phyloP scores from a whole-genome alignment of 768 basidiomycete genomes.

The Gloeophyllum trabeum region DNA sequence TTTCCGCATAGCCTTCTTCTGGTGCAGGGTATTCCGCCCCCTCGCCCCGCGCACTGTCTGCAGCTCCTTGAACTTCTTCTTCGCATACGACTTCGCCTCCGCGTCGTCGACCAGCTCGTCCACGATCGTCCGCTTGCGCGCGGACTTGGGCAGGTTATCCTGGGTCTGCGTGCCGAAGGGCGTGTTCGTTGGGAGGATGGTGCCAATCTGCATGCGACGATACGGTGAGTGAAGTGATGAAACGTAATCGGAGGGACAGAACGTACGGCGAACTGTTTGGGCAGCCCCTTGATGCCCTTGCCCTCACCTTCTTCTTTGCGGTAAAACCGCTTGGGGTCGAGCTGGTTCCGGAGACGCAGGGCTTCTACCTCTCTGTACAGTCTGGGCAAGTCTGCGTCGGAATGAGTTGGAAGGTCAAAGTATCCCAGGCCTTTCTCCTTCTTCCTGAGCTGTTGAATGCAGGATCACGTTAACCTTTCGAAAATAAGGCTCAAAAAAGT shows the following conservation, averaged over 20 bases:
- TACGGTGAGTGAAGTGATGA: conserved; percentile 5
- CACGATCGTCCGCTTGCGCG: conserved; percentile 73
- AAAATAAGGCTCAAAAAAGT: conserved; percentile 3
- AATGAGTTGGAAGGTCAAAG: conserved; percentile 83
- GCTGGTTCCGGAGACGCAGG: conserved; percentile 72
- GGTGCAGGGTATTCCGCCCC: conserved; percentile 60
- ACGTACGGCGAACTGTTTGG: conserved; percentile 84
- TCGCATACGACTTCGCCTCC: conserved; percentile 79
- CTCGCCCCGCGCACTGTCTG: conserved; percentile 55
- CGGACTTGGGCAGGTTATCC: conserved; percentile 60
- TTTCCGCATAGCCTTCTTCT: conserved; percentile 50
- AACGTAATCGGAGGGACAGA: conserved; percentile 3
- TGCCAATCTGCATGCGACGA: conserved; percentile 51
- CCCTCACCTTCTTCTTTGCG: conserved; percentile 79
- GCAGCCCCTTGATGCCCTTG: conserved; percentile 73
- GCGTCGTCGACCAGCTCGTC: conserved; percentile 87
- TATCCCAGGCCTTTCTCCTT: conserved; percentile 72
- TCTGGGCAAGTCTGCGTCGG: conserved; percentile 68
- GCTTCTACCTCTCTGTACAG: conserved; percentile 83
- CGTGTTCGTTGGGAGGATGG: conserved; percentile 54
- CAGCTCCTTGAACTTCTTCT: conserved; percentile 79
- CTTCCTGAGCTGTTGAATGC: conserved; percentile 41
- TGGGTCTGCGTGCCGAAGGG: conserved; percentile 62
- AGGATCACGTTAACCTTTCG: not conserved
- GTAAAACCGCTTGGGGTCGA: conserved; percentile 91